Evolutionary conservation across 2,329 filamentous ascomycete species (phyloP).

Genomic region (Pochonia chlamydosporia): DNA sequence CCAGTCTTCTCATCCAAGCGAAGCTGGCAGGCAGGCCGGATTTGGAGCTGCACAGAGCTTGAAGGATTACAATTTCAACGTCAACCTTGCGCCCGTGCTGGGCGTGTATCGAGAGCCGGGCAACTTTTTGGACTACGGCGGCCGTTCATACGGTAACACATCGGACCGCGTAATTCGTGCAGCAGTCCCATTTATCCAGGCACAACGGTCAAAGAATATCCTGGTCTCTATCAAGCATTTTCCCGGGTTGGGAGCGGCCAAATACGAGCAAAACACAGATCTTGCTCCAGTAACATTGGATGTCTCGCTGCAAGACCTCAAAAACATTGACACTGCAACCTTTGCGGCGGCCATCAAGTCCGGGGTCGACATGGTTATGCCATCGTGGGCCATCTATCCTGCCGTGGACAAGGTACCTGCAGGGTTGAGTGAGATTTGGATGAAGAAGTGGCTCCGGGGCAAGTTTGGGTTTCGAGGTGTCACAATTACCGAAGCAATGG

Average conservation of each 20-base stretch:
- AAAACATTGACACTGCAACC: slow-evolving; percentile 1
- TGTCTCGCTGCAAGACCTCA: slow-evolving; percentile 1
- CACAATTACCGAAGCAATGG: slow-evolving; percentile 8
- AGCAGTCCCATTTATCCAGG: slow-evolving; percentile 10
- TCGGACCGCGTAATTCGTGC: slow-evolving; percentile 5
- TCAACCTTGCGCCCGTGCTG: slow-evolving; percentile 6
- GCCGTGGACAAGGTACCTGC: not conserved
- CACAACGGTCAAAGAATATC: slow-evolving; percentile 6
- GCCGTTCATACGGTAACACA: slow-evolving; percentile 8
- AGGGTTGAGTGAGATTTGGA: slow-evolving; percentile 9
- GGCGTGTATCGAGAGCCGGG: too few relatives aligned
- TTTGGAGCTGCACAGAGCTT: slow-evolving; percentile 4
- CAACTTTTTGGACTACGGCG: not conserved
- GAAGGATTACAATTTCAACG: slow-evolving; percentile 1
- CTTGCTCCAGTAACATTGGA: slow-evolving; percentile 5
- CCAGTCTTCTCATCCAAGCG: not conserved
- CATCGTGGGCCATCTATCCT: too few relatives aligned
- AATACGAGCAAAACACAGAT: slow-evolving; percentile 6
- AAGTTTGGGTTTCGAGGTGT: too few relatives aligned
- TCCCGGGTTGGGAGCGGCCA: slow-evolving; percentile 10
- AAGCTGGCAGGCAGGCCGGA: slow-evolving; percentile 6
- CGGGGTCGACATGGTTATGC: slow-evolving; percentile 7
- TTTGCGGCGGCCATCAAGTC: slow-evolving; percentile 9
- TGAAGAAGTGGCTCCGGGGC: slow-evolving; percentile 7
- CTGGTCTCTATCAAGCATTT: slow-evolving; percentile 11